phyloP scores from a whole-genome alignment of 1,284 basidiomycete species.

The Melampsora allii-populina region DNA sequence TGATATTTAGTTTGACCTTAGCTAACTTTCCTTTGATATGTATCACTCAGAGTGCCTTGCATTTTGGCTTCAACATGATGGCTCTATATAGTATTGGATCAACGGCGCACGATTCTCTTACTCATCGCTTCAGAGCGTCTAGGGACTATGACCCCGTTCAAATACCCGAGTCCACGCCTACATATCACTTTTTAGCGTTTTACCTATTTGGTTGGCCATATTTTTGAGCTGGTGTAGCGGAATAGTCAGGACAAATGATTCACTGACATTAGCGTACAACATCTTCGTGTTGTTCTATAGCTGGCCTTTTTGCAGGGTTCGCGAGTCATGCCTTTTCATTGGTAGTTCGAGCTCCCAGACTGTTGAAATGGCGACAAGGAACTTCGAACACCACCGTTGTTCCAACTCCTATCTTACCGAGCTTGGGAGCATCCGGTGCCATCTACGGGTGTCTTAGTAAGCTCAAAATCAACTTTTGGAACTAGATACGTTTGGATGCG shows the following conservation, averaged over 20 bases:
- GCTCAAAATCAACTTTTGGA: neutral
- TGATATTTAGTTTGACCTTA: neutral
- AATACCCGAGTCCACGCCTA: slow-evolving; percentile 36
- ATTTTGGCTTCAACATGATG: slow-evolving; percentile 42
- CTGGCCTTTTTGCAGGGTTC: slow-evolving; percentile 24
- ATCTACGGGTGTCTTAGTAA: slow-evolving; percentile 46
- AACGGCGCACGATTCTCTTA: slow-evolving; percentile 35
- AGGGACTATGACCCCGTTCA: slow-evolving; percentile 27
- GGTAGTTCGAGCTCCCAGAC: slow-evolving; percentile 26
- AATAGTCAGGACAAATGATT: too few species aligned
- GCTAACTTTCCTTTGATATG: neutral
- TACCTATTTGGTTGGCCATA: slow-evolving; percentile 28
- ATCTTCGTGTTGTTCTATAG: neutral
- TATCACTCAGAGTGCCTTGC: slow-evolving; percentile 18
- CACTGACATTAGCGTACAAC: too few species aligned
- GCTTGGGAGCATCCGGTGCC: slow-evolving; percentile 45
- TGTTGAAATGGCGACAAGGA: slow-evolving; percentile 31
- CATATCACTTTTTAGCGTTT: slow-evolving; percentile 42
- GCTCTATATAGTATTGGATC: slow-evolving; percentile 42
- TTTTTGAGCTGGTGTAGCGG: too few species aligned
- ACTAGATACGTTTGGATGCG: too few species aligned
- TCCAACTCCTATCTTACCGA: slow-evolving; percentile 37
- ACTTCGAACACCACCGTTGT: slow-evolving; percentile 7
- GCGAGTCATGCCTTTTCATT: slow-evolving; percentile 39
- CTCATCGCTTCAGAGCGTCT: slow-evolving; percentile 20